A percentile compares a stretch with the other conserved stretches of the same genome.
Conservation (phyloP, 1,284 basidiomycete species). For the Paramarasmius palmivorus region DNA sequence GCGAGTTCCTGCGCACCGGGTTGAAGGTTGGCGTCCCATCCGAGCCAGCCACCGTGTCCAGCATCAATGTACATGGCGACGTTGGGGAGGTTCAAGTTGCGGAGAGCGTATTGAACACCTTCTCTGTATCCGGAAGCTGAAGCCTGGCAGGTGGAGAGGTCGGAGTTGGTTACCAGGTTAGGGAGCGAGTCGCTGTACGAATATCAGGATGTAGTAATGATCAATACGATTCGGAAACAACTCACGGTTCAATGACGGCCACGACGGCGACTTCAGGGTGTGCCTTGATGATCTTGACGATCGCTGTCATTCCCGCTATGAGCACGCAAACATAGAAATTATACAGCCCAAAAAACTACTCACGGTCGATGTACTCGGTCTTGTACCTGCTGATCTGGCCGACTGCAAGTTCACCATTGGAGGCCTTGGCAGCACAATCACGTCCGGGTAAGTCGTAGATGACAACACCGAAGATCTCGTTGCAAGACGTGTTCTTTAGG, state of each 20-base stretch:
- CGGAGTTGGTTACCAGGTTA: conserved; percentile 42
- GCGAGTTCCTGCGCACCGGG: conserved; percentile 43
- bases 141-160: conserved; percentile 35
- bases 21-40: conserved; percentile 37
- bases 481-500: conserved; percentile 1
- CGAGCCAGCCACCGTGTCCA: conserved; percentile 47
- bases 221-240: no score
- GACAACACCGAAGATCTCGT: conserved; percentile 26
- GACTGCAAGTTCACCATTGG: conserved; percentile 44
- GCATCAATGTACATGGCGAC: conserved; percentile 43
- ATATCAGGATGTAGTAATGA: no score
- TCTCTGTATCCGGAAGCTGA: conserved; percentile 17
- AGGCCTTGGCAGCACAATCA: conserved; percentile 44
- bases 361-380: conserved; percentile 43
- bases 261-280: conserved; percentile 41
- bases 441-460: conserved; percentile 43
- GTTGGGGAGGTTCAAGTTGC: conserved; percentile 37
- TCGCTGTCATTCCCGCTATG: conserved; percentile 24
- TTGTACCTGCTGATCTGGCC: conserved; percentile 38
- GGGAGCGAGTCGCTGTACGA: conserved; percentile 38
- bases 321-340: not conserved
- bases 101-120: conserved; percentile 40
- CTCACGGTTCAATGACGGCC: conserved; percentile 46
- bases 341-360: conserved; percentile 13
- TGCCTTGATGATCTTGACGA: conserved; percentile 8